Percentiles rank a stretch among this genome's conserved stretches.
Conservation (phyloP, 352 stramenopile species). For the Phytophthora podocarpi region DNA sequence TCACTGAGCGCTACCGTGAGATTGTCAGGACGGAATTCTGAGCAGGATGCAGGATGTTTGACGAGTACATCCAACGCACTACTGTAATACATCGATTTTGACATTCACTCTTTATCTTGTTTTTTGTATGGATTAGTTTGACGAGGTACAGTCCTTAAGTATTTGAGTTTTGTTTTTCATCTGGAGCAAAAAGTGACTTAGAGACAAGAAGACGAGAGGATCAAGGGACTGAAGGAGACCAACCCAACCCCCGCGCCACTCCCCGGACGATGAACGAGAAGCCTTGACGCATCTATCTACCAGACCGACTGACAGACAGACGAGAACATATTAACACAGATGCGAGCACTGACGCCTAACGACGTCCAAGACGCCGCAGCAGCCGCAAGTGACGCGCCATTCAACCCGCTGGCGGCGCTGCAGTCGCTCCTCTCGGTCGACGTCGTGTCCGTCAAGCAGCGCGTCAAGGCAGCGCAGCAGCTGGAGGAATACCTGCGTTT, state of each 20-base stretch:
- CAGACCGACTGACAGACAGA: conserved; percentile 4
- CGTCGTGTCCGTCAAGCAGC: conserved; percentile 41
- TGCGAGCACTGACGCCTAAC: neutral
- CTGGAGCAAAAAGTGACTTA: too few species aligned
- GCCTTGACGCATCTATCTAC: conserved; percentile 30
- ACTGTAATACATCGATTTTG: too few species aligned
- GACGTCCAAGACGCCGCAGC: neutral
- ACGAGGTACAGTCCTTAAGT: too few species aligned
- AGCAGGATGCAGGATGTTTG: too few species aligned
- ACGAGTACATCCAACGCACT: too few species aligned
- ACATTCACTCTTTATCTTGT: too few species aligned
- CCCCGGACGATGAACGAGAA: conserved; percentile 36
- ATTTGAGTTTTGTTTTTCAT: too few species aligned
- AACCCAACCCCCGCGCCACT: too few species aligned
- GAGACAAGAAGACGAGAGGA: too few species aligned
- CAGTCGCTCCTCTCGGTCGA: conserved; percentile 54
- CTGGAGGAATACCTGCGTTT: conserved; percentile 41
- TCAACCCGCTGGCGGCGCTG: conserved; percentile 52
- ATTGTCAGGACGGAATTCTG: too few species aligned
- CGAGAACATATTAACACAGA: conserved; percentile 6
- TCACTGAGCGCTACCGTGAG: conserved; percentile 1
- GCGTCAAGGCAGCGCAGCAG: conserved; percentile 49
- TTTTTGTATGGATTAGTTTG: too few species aligned
- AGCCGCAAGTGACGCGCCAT: conserved; percentile 6
- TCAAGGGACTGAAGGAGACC: too few species aligned